These are phyloP conservation scores for Eucalyptus regnans DNA, from an alignment of 345 rosid genomes.

Conservation along the genomic window DNA sequence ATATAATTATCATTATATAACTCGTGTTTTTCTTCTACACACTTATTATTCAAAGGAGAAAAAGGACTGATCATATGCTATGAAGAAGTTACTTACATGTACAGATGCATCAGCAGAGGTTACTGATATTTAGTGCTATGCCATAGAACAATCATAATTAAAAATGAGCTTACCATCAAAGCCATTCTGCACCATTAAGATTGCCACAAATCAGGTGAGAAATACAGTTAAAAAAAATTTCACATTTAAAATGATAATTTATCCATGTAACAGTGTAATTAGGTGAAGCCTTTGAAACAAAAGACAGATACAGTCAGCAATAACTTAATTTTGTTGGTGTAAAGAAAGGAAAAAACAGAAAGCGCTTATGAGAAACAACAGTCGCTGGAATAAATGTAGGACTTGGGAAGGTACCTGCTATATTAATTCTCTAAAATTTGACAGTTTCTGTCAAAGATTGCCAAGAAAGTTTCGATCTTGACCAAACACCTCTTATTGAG, in stretches of 20 bases:
- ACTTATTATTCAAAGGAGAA: neutral
- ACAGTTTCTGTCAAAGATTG: neutral
- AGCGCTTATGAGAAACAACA: neutral
- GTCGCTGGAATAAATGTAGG: neutral
- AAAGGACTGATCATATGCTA: neutral
- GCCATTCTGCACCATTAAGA: slow-evolving; percentile 45
- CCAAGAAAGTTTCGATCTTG: neutral
- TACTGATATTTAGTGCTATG: slow-evolving; percentile 52
- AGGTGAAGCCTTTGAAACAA: neutral
- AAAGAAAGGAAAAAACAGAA: neutral
- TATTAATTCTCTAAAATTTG: neutral
- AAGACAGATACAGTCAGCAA: neutral
- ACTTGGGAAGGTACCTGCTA: neutral
- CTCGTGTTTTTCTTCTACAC: neutral
- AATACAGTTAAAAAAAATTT: neutral
- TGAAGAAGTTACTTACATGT: neutral
- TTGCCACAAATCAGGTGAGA: neutral
- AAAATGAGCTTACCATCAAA: slow-evolving; percentile 80
- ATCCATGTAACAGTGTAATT: neutral
- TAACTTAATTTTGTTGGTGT: neutral
- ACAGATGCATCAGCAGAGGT: neutral
- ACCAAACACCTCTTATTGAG: neutral
- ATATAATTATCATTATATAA: neutral
- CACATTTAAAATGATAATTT: neutral
- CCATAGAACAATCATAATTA: slow-evolving; percentile 78